phyloP scores from a whole-genome alignment of 1,284 basidiomycete species.

The Pterula multifida region DNA sequence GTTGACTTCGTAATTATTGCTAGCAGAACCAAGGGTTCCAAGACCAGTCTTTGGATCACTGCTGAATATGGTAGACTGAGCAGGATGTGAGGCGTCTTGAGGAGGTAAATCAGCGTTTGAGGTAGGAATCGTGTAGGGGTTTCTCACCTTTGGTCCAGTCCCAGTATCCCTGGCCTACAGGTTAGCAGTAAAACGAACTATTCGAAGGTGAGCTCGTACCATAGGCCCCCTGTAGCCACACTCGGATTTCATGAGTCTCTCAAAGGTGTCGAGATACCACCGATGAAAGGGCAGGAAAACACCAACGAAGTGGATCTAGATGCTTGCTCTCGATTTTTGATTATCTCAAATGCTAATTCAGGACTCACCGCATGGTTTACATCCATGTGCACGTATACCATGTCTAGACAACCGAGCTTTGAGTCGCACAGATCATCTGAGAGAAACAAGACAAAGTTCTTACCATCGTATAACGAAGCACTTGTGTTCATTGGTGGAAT shows the following conservation, averaged over 20 bases:
- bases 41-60: neutral
- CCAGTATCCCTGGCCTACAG: neutral
- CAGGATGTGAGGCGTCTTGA: too few species aligned
- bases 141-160: neutral
- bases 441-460: neutral
- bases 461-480: neutral
- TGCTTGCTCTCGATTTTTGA: neutral
- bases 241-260: neutral
- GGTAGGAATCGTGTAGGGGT: too few species aligned
- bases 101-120: too few species aligned
- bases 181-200: neutral
- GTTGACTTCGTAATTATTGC: neutral
- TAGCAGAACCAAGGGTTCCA: neutral
- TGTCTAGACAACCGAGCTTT: neutral
- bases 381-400: neutral
- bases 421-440: neutral
- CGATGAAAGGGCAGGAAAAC: neutral
- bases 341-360: neutral
- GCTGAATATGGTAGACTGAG: neutral
- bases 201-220: neutral
- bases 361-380: neutral
- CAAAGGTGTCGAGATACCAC: neutral
- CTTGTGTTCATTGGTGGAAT: neutral
- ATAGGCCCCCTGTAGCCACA: neutral
- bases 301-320: neutral